Evolutionary conservation across 768 basidiomycete species (phyloP).

Genomic region (Tephrocybe sp.): DNA sequence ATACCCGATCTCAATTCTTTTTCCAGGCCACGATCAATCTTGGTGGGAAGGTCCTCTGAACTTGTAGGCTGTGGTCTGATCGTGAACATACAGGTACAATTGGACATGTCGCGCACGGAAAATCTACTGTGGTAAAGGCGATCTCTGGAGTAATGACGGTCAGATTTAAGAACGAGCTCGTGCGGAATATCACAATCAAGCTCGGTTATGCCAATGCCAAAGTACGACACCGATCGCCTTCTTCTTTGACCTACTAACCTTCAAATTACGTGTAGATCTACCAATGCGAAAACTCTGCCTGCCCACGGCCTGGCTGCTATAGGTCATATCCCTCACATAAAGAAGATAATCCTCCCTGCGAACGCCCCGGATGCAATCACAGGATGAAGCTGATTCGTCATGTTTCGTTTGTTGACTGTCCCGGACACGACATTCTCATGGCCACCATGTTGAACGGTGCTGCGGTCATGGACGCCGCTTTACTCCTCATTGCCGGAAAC

Average conservation of each 20-base stretch:
- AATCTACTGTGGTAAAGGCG: slow-evolving; percentile 96
- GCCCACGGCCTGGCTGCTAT: slow-evolving; percentile 93
- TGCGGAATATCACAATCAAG: slow-evolving; percentile 99
- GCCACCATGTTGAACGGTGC: slow-evolving; percentile 99
- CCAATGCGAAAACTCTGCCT: slow-evolving; percentile 93
- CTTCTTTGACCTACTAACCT: slow-evolving; percentile 6
- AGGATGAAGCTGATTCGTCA: slow-evolving; percentile 93
- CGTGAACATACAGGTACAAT: slow-evolving; percentile 71
- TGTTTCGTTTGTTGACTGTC: slow-evolving; percentile 98
- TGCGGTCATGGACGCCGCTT: slow-evolving; percentile 98
- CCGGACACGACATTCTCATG: slow-evolving; percentile 99
- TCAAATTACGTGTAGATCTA: slow-evolving; percentile 69
- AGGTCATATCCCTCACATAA: slow-evolving; percentile 92
- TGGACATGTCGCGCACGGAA: slow-evolving; percentile 98
- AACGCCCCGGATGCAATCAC: slow-evolving; percentile 87
- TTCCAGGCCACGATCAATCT: slow-evolving; percentile 92
- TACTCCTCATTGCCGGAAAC: slow-evolving; percentile 94
- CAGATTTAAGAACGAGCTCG: slow-evolving; percentile 98
- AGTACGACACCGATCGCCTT: slow-evolving; percentile 45
- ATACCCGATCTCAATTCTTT: slow-evolving; percentile 9
- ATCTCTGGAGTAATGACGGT: slow-evolving; percentile 99
- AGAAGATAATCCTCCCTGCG: slow-evolving; percentile 91
- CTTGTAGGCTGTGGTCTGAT: slow-evolving; percentile 12
- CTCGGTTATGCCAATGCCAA: slow-evolving; percentile 99
- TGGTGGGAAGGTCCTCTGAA: slow-evolving; percentile 44